Evolutionary conservation across 345 rosid genomes (phyloP).

Genomic region (Ailanthus altissimus): DNA sequence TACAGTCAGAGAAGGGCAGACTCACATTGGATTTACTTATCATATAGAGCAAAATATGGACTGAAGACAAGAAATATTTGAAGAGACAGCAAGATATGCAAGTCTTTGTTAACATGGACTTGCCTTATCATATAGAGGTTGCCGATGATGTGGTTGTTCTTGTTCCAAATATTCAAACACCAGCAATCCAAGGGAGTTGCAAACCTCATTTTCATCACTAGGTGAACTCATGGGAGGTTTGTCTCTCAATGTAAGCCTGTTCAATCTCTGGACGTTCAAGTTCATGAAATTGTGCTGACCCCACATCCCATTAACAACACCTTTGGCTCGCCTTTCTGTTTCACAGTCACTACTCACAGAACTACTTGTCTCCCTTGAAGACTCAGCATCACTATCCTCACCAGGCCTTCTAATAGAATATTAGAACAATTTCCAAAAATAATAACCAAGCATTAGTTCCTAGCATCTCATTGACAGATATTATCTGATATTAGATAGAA

Average conservation of each 20-base stretch:
- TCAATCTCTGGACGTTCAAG: constrained; percentile 36
- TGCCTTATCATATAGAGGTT: constrained; percentile 63
- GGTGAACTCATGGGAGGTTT: constrained; percentile 35
- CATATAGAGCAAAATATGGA: background rate
- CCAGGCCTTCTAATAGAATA: constrained; percentile 32
- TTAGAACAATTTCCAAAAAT: constrained; percentile 16
- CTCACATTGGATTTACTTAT: background rate
- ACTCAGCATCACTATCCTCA: constrained; percentile 44
- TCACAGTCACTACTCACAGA: constrained; percentile 36
- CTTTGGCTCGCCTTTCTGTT: constrained; percentile 32
- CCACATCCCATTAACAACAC: constrained; percentile 31
- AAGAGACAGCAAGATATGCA: background rate
- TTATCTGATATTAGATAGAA: background rate
- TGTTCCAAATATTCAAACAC: constrained; percentile 55
- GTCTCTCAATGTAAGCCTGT: constrained; percentile 33
- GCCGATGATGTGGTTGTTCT: constrained; percentile 55
- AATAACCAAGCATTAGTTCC: constrained; percentile 9
- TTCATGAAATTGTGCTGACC: constrained; percentile 31
- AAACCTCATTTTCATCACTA: constrained; percentile 37
- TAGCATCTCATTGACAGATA: background rate
- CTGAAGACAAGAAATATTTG: constrained; percentile 14
- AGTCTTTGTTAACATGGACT: constrained; percentile 23
- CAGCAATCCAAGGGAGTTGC: constrained; percentile 37
- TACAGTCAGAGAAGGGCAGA: background rate
- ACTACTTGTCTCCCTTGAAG: constrained; percentile 45